Evolutionary conservation across 2,329 filamentous ascomycete species (phyloP), one percentile per base, ranked within the genome.

Genomic region (Spiromastix sp.): DNA sequence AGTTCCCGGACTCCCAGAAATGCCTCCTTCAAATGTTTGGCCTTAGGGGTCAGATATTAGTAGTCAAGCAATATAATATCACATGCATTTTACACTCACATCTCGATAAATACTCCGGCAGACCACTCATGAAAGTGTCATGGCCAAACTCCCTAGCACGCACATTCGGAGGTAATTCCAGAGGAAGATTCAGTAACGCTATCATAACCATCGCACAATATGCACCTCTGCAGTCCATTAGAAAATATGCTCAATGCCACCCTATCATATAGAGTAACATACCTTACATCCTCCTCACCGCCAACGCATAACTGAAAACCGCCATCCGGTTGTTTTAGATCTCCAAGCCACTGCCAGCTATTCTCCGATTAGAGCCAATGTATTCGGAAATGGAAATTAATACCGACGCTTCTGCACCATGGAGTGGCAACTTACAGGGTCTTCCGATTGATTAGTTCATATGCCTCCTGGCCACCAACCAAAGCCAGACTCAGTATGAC

Each of bases 21-120:
- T 86, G 32, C 91, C 91, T 44, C 91, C 91, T 65, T 98, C 91
- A 59, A 81, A 95, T 8, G 85, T 93, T 70, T 96, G 89, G 56
- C 83, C 81, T 85, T 36, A 22, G 12, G 32, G n/a, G 12, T 18
- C 30, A 18, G 36, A 50, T 5, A 32, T 42, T 25, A 41, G 39
- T 20, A 30, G 15, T n/a, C 16, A 26, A 15, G 17, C 15, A 34
- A 19, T 22, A 36, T 12, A 32, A 31, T 17, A 45, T 16, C 30
- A 32, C 24, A 30, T 30, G 32, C 24, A 22, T 26, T 10, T 28
- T 18, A 37, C 45, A 71, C 77, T 66, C 71, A 81, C 89, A 95
- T 61, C 72, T 68, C 28, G 77, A 74, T 31, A 96, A 70, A 70
- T 87, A 95, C 50, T 85, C 77, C 17, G 77, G 79, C 18, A 96